Base-by-base conservation (phyloP, 306 rosid species). In the Quercus robur region DNA sequence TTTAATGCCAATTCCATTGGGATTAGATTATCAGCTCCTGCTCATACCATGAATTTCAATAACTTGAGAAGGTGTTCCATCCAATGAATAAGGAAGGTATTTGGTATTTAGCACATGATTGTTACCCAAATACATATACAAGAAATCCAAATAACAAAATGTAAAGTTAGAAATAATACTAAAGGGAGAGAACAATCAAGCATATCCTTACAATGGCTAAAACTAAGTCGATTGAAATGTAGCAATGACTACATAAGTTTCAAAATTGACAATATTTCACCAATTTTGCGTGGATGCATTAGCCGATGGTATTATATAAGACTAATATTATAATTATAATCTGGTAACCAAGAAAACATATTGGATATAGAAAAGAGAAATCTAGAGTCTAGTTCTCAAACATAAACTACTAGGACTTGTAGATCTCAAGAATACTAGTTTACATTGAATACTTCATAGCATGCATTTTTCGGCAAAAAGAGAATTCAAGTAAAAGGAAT, bases 11-110 rank as follows among this genome's bases (percentile, higher is more conserved):
- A 83, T 81, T 95, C 98, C 97, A 93, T 90, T 64, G 99, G 99
- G 70, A 95, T 93, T 63, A 95, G 97, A 88, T 95, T 84, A 80
- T 95, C 99, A 80, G 92, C 99, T 76, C 99, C 99, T 93, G 94
- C 73, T 23, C 87, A 73, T 55, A 79, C 56, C 56, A 81, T 56
- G n/a, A 70, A 71, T 44, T 15, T 54, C 25, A 68, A 71, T 61
- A 82, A 82, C 56, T 41, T 70, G 41, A 58, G 78, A 78, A 70
- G 58, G 56, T 23, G 70, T 63, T 74, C 19, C n/a, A 33, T 61
- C 59, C 58, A 78, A 69, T 25, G 18, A 49, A 5, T 2, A 58
- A 76, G 57, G 59, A 64, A 58, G 21, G 31, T 58, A 74, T 84
- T 21, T 72, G 67, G 58, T 23, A 73, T 71, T 33, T 38, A 67